Evolutionary conservation across 2,329 filamentous ascomycete species (phyloP), one percentile per base, ranked within the genome.

Genomic region (Alternaria brassicae): DNA sequence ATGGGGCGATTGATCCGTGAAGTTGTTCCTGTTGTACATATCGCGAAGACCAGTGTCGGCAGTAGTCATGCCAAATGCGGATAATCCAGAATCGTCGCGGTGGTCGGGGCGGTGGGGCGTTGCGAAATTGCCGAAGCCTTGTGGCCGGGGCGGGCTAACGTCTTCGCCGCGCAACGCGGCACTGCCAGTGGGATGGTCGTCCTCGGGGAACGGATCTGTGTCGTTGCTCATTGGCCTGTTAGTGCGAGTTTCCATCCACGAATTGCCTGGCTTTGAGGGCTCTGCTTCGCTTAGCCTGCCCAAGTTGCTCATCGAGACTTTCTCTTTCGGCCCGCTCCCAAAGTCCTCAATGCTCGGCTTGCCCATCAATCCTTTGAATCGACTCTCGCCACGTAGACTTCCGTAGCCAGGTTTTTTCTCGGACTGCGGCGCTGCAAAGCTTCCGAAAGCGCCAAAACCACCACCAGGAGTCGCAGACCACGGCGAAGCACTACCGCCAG

Each of bases 371-470:
- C 92, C 92, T 66, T 93, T 94, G 71, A 97, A 88, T 27, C 93
- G 89, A 75, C 93, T 97, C 73, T 92, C 91, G 3, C 91, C 88
- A 57, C 90, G 84, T 27, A 86, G 79, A 72, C 86, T 89, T 27
- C 88, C 89, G 70, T 90, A 86, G 9, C 84, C 84, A 27, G 86
- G 74, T 68, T 91, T 88, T 80, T 95, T 96, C 54, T 96, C 92
- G 47, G 73, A 48, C 49, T 72, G 74, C 19, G 72, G 36, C 75
- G 78, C 78, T n/a, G 91, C 89, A 77, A 98, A 98, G 71, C 89
- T 95, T 10, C 94, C 94, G 78, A 99, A 99, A 21, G 89, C 89
- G 32, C 94, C 93, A 68, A 91, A 87, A 12, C 87, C 85, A 41
- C 89, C 85, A 49, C 82, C 83, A 54, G 86, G 86, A 13, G 86